A percentile compares a stretch with the other conserved stretches of the same genome.
These are phyloP conservation scores for Hanseniaspora gamundiae DNA, from an alignment of 1,139 yeast genomes.

Conservation along the genomic window DNA sequence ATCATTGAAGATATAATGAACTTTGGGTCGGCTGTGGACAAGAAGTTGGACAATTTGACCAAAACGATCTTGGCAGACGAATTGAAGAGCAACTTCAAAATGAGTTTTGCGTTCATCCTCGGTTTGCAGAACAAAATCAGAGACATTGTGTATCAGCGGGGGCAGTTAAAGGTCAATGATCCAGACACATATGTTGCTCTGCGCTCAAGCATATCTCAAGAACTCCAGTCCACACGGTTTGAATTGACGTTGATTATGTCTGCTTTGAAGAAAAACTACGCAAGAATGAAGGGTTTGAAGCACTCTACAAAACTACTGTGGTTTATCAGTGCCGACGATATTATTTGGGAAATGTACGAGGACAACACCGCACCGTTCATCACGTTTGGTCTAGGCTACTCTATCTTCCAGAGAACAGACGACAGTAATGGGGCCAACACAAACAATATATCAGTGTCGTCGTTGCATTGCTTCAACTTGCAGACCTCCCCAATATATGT, in stretches of 20 bases:
- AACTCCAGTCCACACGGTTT: slow-evolving; percentile 41
- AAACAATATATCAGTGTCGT: slow-evolving; percentile 43
- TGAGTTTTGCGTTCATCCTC: slow-evolving; percentile 21
- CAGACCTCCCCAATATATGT: slow-evolving; percentile 50
- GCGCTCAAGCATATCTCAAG: slow-evolving; percentile 38
- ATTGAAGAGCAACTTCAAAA: slow-evolving; percentile 23
- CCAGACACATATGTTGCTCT: slow-evolving; percentile 18
- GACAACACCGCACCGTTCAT: slow-evolving; percentile 49
- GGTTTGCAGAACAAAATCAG: slow-evolving; percentile 20
- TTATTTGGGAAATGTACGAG: slow-evolving; percentile 59
- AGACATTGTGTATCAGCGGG: slow-evolving; percentile 20
- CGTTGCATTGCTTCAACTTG: slow-evolving; percentile 60
- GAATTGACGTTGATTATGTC: slow-evolving; percentile 57
- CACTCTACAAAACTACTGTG: slow-evolving; percentile 35
- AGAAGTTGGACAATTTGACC: slow-evolving; percentile 47
- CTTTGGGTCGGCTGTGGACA: slow-evolving; percentile 46
- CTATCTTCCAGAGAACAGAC: slow-evolving; percentile 46
- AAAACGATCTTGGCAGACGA: slow-evolving; percentile 33
- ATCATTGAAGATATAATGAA: slow-evolving; percentile 53
- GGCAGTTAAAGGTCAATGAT: slow-evolving; percentile 21
- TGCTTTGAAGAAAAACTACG: slow-evolving; percentile 45
- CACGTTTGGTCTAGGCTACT: slow-evolving; percentile 55
- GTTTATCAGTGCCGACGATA: slow-evolving; percentile 57
- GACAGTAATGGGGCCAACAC: slow-evolving; percentile 50
- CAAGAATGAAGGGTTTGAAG: slow-evolving; percentile 28